Evolutionary conservation across 106 monocot species (phyloP), one percentile per base, ranked within the genome.

Genomic region (Dendrobium officinale): DNA sequence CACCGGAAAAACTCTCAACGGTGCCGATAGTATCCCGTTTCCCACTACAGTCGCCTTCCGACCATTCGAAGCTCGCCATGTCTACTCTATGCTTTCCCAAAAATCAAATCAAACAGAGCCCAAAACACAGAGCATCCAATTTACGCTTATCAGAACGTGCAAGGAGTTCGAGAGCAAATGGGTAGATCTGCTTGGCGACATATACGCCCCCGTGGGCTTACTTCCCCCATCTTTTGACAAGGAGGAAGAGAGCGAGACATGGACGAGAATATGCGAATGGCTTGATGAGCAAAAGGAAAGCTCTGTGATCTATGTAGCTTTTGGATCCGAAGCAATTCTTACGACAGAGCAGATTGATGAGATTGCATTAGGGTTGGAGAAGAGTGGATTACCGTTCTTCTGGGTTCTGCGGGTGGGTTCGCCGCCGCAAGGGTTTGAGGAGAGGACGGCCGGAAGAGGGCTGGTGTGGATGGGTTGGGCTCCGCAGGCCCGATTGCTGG

Each of bases 381-480:
- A 51, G 9, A 83, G 89, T 70, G 82, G 77, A 61, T 41, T 86
- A 42, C 18, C 55, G 73, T 94, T 91, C 75, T 49, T 94, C 55
- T 91, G 91, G 91, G 89, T 89, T 13, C 79, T 91, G 41, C 80
- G 91, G 79, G 86, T 82, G 70, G 19, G 29, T 9, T 40, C 10
- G 6, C 29, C 31, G 40, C 4, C 18, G 43, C 10, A 58, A 20
- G 2, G 41, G 37, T 51, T 51, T 51, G 51, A 51, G 16, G 51
- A 51, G 13, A 15, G 85, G 82, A 8, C 84, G 87, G 43, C 19
- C 16, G 51, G 51, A 13, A 79, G 49, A 15, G 89, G 89, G 27
- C 9, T 83, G 86, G 80, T 94, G n/a, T 55, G 86, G 66, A 79
- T 85, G 51, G 91, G 88, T 0, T 94, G 91, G 91, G 91, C 86